Evolutionary conservation across 257 asterid species (phyloP).

Genomic region (Petrea volubilis): DNA sequence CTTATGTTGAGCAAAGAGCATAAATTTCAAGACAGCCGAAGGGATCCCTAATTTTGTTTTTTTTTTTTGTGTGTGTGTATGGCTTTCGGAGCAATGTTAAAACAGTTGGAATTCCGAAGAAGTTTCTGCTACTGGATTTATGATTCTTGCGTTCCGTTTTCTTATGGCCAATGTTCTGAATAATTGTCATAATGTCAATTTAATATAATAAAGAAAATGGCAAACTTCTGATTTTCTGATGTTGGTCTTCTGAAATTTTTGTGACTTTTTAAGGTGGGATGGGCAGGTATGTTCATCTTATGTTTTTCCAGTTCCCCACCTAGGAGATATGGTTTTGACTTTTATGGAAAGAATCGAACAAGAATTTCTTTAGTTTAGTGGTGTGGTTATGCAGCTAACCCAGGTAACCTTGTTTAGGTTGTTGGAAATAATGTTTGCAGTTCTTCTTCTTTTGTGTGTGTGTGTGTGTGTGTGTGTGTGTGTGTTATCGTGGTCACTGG

Average conservation of each 20-base stretch:
- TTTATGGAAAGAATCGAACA: not conserved
- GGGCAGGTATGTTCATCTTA: not conserved
- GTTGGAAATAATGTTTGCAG: not conserved
- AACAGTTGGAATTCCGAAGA: slow-evolving; percentile 3
- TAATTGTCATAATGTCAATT: slow-evolving; percentile 17
- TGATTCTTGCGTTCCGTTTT: slow-evolving; percentile 24
- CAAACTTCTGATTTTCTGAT: slow-evolving; percentile 17
- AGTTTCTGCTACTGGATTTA: slow-evolving; percentile 22
- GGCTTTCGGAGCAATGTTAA: slow-evolving; percentile 19
- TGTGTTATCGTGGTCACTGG: no score
- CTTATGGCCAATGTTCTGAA: slow-evolving; percentile 25
- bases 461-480: no score
- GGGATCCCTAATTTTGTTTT: no score
- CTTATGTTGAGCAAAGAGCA: slow-evolving; percentile 93
- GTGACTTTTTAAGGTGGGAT: not conserved
- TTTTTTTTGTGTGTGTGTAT: slow-evolving; percentile 19
- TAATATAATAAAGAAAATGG: slow-evolving; percentile 21
- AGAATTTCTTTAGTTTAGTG: not conserved
- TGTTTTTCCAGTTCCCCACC: not conserved
- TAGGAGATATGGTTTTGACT: not conserved
- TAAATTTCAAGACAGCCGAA: slow-evolving; percentile 28
- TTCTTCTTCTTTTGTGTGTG: no score
- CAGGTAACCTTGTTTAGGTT: not conserved
- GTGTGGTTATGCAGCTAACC: not conserved
- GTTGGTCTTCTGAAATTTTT: slow-evolving; percentile 8